Evolutionary conservation across 208 protist species (phyloP).

Genomic region (Jaenimonas drosophilae): DNA sequence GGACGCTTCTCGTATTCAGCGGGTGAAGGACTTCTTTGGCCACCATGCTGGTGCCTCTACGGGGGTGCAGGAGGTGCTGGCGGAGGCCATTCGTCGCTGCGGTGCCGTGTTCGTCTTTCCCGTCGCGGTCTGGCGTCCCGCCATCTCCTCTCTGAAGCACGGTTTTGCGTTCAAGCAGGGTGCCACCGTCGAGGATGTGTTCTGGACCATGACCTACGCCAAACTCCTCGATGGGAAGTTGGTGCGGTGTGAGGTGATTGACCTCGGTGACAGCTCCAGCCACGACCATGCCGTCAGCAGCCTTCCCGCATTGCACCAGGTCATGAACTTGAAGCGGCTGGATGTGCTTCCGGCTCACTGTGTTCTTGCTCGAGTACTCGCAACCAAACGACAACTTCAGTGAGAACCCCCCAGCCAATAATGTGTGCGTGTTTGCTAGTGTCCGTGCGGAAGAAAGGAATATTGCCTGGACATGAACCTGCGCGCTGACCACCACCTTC

Average conservation of each 20-base stretch:
- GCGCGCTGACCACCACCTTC: too few species aligned
- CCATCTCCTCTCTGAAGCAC: slow-evolving; percentile 43
- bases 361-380: slow-evolving; percentile 63
- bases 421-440: too few species aligned
- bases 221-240: slow-evolving; percentile 70
- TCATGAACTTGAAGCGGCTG: slow-evolving; percentile 46
- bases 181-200: slow-evolving; percentile 59
- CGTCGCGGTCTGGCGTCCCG: slow-evolving; percentile 33
- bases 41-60: slow-evolving; percentile 23
- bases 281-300: not conserved
- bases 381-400: slow-evolving; percentile 72
- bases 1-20: not conserved
- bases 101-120: slow-evolving; percentile 46
- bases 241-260: slow-evolving; percentile 76
- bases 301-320: too few species aligned
- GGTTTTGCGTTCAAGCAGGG: slow-evolving; percentile 68
- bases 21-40: slow-evolving; percentile 1
- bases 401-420: too few species aligned
- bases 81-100: slow-evolving; percentile 49
- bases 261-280: not conserved
- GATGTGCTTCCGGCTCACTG: slow-evolving; percentile 34
- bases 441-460: too few species aligned
- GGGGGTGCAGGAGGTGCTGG: slow-evolving; percentile 77
- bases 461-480: too few species aligned
- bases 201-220: slow-evolving; percentile 41